Conservation (phyloP, 2,329 filamentous ascomycete genomes). For the Ophiostoma triangulosporum region DNA sequence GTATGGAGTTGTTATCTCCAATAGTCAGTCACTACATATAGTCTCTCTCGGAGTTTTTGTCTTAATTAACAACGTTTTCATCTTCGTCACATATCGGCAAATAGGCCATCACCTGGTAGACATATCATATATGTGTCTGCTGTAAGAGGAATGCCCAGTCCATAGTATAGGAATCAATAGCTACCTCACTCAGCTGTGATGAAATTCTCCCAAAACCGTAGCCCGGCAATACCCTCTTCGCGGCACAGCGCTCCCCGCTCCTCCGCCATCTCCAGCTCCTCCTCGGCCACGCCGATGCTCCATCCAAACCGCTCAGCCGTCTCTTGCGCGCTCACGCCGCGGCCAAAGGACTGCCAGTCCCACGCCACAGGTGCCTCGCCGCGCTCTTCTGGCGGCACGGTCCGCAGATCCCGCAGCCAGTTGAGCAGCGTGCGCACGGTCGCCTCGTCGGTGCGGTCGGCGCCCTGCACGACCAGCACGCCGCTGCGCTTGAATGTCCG, state of each 20-base stretch:
- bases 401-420: slow-evolving; percentile 66
- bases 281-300: slow-evolving; percentile 91
- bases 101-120: too few species aligned
- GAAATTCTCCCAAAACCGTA: slow-evolving; percentile 84
- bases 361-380: slow-evolving; percentile 40
- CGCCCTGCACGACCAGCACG: slow-evolving; percentile 82
- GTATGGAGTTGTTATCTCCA: too few species aligned
- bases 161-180: too few species aligned
- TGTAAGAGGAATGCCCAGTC: too few species aligned
- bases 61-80: too few species aligned
- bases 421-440: slow-evolving; percentile 62
- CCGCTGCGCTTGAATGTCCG: slow-evolving; percentile 76
- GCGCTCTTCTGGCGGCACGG: slow-evolving; percentile 35
- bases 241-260: slow-evolving; percentile 77
- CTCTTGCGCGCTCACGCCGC: slow-evolving; percentile 81
- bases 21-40: too few species aligned
- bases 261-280: slow-evolving; percentile 95
- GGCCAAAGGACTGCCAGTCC: slow-evolving; percentile 68
- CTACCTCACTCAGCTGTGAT: neutral
- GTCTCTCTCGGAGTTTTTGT: too few species aligned
- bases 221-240: slow-evolving; percentile 80
- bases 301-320: slow-evolving; percentile 83
- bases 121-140: too few species aligned
- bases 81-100: too few species aligned
- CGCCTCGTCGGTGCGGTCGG: slow-evolving; percentile 80